Percentiles rank a stretch among this genome's conserved stretches.
Conservation (phyloP, 2,329 filamentous ascomycete species). For the Scedosporium dehoogii region DNA sequence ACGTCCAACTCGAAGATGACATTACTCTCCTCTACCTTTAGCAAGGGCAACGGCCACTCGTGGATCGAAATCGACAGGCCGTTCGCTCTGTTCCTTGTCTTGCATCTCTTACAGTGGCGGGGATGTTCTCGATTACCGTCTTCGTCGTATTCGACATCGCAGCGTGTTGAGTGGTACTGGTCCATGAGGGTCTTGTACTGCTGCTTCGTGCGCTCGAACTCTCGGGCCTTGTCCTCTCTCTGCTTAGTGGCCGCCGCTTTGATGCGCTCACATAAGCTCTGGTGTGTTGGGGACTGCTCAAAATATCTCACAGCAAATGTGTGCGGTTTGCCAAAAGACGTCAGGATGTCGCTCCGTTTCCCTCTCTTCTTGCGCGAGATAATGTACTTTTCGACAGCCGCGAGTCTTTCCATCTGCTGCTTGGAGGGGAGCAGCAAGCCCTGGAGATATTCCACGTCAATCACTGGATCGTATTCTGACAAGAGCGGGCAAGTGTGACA, state of each 20-base stretch:
- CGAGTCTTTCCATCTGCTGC: constrained; percentile 34
- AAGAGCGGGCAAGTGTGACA: constrained; percentile 28
- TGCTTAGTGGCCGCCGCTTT: constrained; percentile 22
- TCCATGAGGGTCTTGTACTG: constrained; percentile 19
- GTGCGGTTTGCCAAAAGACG: constrained; percentile 17
- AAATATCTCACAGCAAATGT: constrained; percentile 14
- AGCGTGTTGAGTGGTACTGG: constrained; percentile 1
- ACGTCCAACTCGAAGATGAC: constrained; percentile 41
- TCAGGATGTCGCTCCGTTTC: constrained; percentile 20
- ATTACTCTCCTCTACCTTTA: constrained; percentile 23
- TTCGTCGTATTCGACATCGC: constrained; percentile 1
- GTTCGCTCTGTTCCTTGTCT: constrained; percentile 18
- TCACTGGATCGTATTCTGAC: constrained; percentile 32
- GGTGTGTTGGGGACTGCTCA: constrained; percentile 18
- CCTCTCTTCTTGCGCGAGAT: neutral
- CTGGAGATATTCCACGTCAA: constrained; percentile 29
- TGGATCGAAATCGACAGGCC: constrained; percentile 33
- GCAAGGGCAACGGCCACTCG: constrained; percentile 45
- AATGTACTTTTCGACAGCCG: constrained; percentile 33
- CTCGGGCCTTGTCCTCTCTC: constrained; percentile 19
- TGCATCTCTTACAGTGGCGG: constrained; percentile 24
- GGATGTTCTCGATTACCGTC: neutral
- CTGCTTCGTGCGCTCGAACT: constrained; percentile 19
- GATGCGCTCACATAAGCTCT: constrained; percentile 26
- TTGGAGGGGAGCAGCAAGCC: constrained; percentile 33